Percentiles rank a stretch among this genome's conserved stretches.
Evolutionary conservation across 225 moss, liverwort and hornwort species (phyloP).

Genomic region (Thuidium tamariscinum): DNA sequence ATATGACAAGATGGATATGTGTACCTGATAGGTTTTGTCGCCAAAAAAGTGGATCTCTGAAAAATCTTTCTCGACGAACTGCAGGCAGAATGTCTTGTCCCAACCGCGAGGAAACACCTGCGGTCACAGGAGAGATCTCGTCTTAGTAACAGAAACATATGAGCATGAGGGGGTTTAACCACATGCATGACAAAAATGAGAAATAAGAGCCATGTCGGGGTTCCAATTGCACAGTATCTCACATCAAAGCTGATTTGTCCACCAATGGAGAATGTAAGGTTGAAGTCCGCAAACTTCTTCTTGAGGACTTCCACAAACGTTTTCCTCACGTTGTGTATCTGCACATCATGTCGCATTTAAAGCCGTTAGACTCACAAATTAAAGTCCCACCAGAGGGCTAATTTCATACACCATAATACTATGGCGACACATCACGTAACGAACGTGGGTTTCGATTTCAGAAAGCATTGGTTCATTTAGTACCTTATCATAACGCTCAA

Average conservation of each 20-base stretch:
- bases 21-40: slow-evolving; percentile 71
- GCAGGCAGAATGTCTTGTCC: slow-evolving; percentile 94
- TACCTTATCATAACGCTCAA: slow-evolving; percentile 89
- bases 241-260: slow-evolving; percentile 99
- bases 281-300: slow-evolving; percentile 67
- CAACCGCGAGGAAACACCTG: slow-evolving; percentile 86
- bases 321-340: slow-evolving; percentile 83
- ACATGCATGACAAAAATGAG: not conserved
- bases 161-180: not conserved
- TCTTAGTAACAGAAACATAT: not conserved
- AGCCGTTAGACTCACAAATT: not conserved
- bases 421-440: not conserved
- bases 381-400: not conserved
- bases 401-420: not conserved
- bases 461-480: not conserved
- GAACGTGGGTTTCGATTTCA: not conserved
- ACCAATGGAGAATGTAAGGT: slow-evolving; percentile 74
- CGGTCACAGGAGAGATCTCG: not conserved
- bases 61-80: slow-evolving; percentile 73
- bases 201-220: not conserved
- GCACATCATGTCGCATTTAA: not conserved
- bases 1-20: not conserved
- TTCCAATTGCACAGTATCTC: slow-evolving; percentile 1
- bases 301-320: slow-evolving; percentile 67
- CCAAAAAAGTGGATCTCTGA: slow-evolving; percentile 95